phyloP scores from a whole-genome alignment of 2,329 filamentous ascomycete genomes.

The Xylaria arbuscula region DNA sequence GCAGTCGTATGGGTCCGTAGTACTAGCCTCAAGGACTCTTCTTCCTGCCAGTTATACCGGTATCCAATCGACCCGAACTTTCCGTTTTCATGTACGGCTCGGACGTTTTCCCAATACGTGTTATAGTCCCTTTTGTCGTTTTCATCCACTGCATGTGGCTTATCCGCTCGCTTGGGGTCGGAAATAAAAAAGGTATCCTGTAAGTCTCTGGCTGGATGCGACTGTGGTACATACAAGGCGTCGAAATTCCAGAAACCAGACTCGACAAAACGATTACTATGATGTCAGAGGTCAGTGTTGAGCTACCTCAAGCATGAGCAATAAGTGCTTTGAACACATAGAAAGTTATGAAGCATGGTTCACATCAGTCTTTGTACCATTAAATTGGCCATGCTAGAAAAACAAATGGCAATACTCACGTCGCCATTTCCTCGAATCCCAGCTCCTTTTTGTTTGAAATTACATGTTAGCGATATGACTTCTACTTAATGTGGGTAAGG shows the following conservation, averaged over 20 bases:
- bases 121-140: conserved; percentile 75
- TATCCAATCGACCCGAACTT: conserved; percentile 97
- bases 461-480: too few species aligned
- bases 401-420: conserved; percentile 49
- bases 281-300: not conserved
- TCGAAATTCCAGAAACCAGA: conserved; percentile 99
- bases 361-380: too few species aligned
- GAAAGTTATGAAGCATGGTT: too few species aligned
- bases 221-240: conserved; percentile 90
- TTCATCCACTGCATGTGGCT: not conserved
- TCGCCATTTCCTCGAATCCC: conserved; percentile 99
- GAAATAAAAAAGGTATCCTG: conserved; percentile 75
- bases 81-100: conserved; percentile 86
- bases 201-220: conserved; percentile 95
- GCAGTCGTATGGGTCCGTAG: conserved; percentile 14
- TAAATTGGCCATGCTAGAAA: too few species aligned
- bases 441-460: conserved; percentile 67
- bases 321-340: too few species aligned
- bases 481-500: too few species aligned
- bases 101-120: conserved; percentile 88
- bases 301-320: too few species aligned
- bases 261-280: conserved; percentile 69
- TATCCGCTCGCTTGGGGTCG: not conserved
- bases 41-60: conserved; percentile 72
- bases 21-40: conserved; percentile 84